Evolutionary conservation across 306 rosid species (phyloP), one percentile per base, ranked within the genome.

Genomic region (Cicer cuneatum): DNA sequence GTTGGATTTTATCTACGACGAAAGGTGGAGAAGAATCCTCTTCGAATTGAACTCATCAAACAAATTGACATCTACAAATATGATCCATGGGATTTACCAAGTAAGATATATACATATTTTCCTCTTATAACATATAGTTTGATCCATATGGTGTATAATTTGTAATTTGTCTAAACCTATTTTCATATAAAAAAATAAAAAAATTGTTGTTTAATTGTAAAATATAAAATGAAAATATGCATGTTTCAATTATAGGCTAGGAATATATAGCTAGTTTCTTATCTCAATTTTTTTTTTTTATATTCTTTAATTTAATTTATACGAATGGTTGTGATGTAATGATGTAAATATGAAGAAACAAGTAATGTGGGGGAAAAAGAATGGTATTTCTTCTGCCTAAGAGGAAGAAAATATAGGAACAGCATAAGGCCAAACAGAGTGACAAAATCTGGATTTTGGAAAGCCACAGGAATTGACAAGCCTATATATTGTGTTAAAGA

Each of bases 1-100:
- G 91, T 93, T 15, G 94, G 96, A 43, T 93, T 91, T 88, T 93
- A 91, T 83, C 78, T 93, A 15, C 49, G 46, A 13, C 43, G 92
- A 66, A 93, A 91, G 72, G 96, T 91, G 37, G 87, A 91, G 74
- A 89, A 89, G 73, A 93, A 81, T 79, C 82, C 90, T 21, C 83
- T 87, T 24, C 24, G 83, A 16, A 88, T 89, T 29, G 96, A 92
- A 61, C 79, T 93, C 73, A 93, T 93, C 92, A 91, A 89, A 79
- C 94, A 93, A 81, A 77, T 91, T 78, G 96, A 93, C 48, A 91
- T 93, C 75, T 93, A 93, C 85, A 91, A 89, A 80, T 89, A 91
- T 21, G 96, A 93, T 85, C 98, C 98, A 4, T 93, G 98, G 98
- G 98, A 93, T 85, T 92, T 93, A 82, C 97, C 98, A 84, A 89